These are phyloP conservation scores for Phellopilus nigrolimitatus DNA, from an alignment of 1,284 basidiomycete genomes.

Conservation along the genomic window DNA sequence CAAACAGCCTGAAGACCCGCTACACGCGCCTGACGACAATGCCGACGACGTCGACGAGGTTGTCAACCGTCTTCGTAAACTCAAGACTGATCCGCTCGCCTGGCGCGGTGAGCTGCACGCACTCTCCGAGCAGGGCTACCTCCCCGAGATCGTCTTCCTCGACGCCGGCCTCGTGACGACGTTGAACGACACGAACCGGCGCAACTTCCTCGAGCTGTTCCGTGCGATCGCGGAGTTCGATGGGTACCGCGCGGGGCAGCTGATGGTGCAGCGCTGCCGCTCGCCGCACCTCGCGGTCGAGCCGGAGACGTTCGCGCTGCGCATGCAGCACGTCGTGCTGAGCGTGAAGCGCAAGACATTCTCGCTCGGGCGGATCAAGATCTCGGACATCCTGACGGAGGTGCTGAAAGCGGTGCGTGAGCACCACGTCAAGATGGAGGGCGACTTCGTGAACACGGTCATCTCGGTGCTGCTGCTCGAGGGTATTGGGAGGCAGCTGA, in stretches of 20 bases:
- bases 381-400: slow-evolving; percentile 87
- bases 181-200: slow-evolving; percentile 74
- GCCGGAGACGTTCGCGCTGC: slow-evolving; percentile 91
- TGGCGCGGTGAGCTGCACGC: slow-evolving; percentile 73
- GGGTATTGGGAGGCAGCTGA: slow-evolving; percentile 92
- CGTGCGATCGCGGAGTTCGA: slow-evolving; percentile 94
- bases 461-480: slow-evolving; percentile 92
- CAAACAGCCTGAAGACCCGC: slow-evolving; percentile 30
- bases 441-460: slow-evolving; percentile 97
- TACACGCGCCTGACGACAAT: slow-evolving; percentile 34
- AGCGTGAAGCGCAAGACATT: slow-evolving; percentile 96
- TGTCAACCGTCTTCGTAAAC: slow-evolving; percentile 59
- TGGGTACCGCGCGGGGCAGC: slow-evolving; percentile 88
- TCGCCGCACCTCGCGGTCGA: slow-evolving; percentile 89
- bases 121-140: slow-evolving; percentile 72
- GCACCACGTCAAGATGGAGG: slow-evolving; percentile 98
- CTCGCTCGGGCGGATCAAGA: slow-evolving; percentile 91
- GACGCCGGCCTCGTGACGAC: slow-evolving; percentile 94
- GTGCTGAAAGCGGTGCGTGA: slow-evolving; percentile 84
- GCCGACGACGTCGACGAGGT: slow-evolving; percentile 46
- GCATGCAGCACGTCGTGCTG: slow-evolving; percentile 94
- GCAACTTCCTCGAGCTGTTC: slow-evolving; percentile 97
- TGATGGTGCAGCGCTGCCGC: slow-evolving; percentile 97
- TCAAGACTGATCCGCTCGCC: slow-evolving; percentile 51
- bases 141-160: slow-evolving; percentile 94